Evolutionary conservation across 202 grass and related monocot species (phyloP).

Genomic region (Schoenoplectus tabernaemontani): DNA sequence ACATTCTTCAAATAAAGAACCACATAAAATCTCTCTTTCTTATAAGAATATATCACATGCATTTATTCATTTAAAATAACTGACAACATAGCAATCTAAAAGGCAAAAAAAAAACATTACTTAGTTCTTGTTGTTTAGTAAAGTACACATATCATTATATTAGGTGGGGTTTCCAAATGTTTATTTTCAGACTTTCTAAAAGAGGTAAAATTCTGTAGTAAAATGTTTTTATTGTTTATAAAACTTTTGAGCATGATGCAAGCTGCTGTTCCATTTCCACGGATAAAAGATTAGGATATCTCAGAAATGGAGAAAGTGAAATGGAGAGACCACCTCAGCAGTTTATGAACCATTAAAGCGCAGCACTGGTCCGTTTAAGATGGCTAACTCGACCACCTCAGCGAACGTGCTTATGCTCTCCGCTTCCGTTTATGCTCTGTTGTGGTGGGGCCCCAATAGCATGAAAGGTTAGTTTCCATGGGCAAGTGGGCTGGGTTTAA

Average conservation of each 20-base stretch:
- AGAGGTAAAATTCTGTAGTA: not conserved
- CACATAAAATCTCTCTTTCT: not conserved
- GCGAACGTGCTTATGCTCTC: too few species aligned
- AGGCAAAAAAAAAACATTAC: not conserved
- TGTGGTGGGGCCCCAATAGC: not conserved
- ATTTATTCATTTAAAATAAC: not conserved
- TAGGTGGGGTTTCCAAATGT: not conserved
- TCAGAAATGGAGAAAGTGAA: not conserved
- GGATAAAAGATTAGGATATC: not conserved
- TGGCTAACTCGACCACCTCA: not conserved
- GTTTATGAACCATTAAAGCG: too few species aligned
- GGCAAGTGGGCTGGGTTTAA: not conserved
- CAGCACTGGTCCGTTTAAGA: too few species aligned
- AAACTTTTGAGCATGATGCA: not conserved
- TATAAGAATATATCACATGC: not conserved
- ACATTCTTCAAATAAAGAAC: not conserved
- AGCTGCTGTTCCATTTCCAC: not conserved
- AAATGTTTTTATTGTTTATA: too few species aligned
- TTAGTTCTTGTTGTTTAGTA: not conserved
- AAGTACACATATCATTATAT: not conserved
- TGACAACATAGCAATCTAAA: not conserved
- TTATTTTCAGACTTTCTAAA: not conserved
- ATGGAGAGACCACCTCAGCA: too few species aligned
- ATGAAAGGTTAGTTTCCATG: not conserved
- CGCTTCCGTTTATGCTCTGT: conserved; percentile 2